Evolutionary conservation across 257 asterid genomes (phyloP).

Genomic region (Capsicum chinense): DNA sequence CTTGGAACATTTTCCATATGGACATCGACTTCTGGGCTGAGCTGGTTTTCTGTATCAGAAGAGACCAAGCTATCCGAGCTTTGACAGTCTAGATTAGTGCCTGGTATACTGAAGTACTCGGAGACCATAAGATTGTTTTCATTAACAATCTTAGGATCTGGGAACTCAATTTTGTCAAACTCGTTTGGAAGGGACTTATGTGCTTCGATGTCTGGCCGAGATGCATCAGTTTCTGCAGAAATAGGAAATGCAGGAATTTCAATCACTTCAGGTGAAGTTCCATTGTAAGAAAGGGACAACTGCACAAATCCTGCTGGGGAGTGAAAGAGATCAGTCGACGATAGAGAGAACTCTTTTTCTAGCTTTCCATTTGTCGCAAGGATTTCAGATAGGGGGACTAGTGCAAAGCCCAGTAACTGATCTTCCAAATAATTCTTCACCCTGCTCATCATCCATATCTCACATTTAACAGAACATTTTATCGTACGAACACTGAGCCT

Average conservation of each 20-base stretch:
- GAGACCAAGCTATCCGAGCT: constrained; percentile 62
- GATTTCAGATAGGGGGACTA: constrained; percentile 86
- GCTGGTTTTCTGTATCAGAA: constrained; percentile 65
- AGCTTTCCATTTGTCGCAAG: constrained; percentile 65
- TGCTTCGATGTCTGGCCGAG: constrained; percentile 43
- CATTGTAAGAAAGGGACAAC: constrained; percentile 68
- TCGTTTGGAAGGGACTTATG: constrained; percentile 47
- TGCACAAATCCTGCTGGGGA: constrained; percentile 97
- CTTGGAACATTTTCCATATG: constrained; percentile 48
- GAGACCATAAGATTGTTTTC: constrained; percentile 88
- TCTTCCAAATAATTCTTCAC: constrained; percentile 91
- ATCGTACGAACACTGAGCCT: constrained; percentile 58
- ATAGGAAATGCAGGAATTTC: constrained; percentile 52
- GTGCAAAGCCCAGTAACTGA: constrained; percentile 88
- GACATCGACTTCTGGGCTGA: constrained; percentile 48
- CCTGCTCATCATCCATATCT: constrained; percentile 97
- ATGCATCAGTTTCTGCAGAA: constrained; percentile 44
- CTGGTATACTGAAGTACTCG: constrained; percentile 73
- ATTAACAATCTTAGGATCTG: constrained; percentile 77
- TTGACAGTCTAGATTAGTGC: constrained; percentile 57
- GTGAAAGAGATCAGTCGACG: constrained; percentile 95
- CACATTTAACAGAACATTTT: constrained; percentile 86
- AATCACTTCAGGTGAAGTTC: constrained; percentile 75
- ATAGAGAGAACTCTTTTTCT: constrained; percentile 85
- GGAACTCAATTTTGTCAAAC: constrained; percentile 85